Evolutionary conservation across 441 rosid genomes (phyloP), one percentile per base, ranked within the genome.

Genomic region (Populus hybrid): DNA sequence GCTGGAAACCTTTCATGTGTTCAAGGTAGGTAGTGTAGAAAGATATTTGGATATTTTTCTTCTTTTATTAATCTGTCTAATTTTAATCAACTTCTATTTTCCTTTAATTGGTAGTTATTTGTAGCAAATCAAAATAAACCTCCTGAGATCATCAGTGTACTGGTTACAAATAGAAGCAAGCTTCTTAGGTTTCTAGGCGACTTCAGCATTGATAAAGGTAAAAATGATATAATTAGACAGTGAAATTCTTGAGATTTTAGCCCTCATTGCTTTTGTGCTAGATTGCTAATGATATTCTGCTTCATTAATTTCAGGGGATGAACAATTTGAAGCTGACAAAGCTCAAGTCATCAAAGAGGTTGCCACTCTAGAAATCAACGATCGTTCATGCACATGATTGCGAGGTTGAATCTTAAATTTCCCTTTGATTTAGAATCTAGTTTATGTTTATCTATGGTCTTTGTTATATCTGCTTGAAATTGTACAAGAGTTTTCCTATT

Each of bases 71-170:
- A 32, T 34, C 71, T 2, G 3, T 67, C 28, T 38, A 5, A n/a
- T 42, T 9, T 18, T 70, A 38, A 70, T 57, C 23, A 34, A 10
- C 32, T 30, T 30, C 32, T 30, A 20, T 36, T 18, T 7, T 34
- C 34, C 10, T 20, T 36, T 30, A 30, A 46, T 72, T 67, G 40
- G 35, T 66, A 91, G 94, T 78, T 91, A 38, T 91, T 91, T 80
- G 92, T 86, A 65, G 93, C 93, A 66, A 91, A 89, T 75, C 89
- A 91, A 77, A 84, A 85, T 20, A 91, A 91, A 77, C 93, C 94
- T 77, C 82, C 86, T 1, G 91, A 89, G 71, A 85, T 91, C 32
- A 70, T 82, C 66, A 26, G 84, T 65, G 76, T 89, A 50, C 89
- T 91, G 30, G 74, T 87, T 20, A 61, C 88, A 21, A 91, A 91